Evolutionary conservation across 225 moss, liverwort and hornwort genomes (phyloP), one percentile per base, ranked within the genome.

Genomic region (Pseudisothecium myosuroides): DNA sequence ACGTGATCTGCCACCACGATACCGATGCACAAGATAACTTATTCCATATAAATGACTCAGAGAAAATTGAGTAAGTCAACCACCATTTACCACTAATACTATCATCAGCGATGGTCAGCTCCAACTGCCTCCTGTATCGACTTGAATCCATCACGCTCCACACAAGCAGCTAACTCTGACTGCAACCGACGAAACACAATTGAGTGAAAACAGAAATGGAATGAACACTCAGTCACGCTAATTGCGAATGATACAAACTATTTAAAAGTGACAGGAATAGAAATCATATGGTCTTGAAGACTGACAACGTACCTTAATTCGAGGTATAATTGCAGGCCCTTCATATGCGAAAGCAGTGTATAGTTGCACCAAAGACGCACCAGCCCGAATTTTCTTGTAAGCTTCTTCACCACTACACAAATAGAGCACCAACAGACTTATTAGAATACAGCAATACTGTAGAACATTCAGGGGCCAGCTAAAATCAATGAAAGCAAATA

Each of bases 81-180:
- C 45, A 59, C 63, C n/a, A 32, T 67, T 45, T 61, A 84, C 18
- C 84, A 85, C 87, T 86, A 65, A 59, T 69, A 59, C 82, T 72
- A 78, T 76, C 84, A 88, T 88, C 88, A 83, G 81, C 90, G 93
- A 85, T 93, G 93, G 66, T 99, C 99, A 73, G 97, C 99, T 89
- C 99, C 99, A 86, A 99, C 94, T 63, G 96, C 99, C 80, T 97
- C 98, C 65, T 87, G 92, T 80, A 95, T 92, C 59, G 95, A 97
- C 76, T 96, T 97, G 87, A 94, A 97, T n/a, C 97, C 99, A 94
- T 99, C 99, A 77, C 95, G 96, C 89, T 99, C 96, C 83, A 99
- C 88, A 91, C 97, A 99, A 84, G 93, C 95, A 88, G 94, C 96
- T 94, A 99, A 93, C 90, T 99, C 97, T 43, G 94, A 91, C 96